Evolutionary conservation across 2,329 filamentous ascomycete species (phyloP), one percentile per base, ranked within the genome.

Genomic region (Talaromyces sp.): DNA sequence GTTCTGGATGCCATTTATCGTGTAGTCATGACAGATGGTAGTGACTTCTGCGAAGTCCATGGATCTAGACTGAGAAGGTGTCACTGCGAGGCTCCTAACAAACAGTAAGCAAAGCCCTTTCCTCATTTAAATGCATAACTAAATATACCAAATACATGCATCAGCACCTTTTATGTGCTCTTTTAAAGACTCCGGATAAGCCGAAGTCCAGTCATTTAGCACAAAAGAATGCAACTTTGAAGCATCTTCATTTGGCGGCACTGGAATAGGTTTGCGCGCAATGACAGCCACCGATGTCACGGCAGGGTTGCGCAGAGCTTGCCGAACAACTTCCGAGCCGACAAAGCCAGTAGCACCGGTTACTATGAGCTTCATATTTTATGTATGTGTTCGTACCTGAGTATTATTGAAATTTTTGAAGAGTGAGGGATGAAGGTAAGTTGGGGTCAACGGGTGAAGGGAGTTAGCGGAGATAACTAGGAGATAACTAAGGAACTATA

Each of bases 11-110:
- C 70, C 74, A 1, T 58, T 64, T 3, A 75, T 52, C 0, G 77
- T 73, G 58, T 70, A 77, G 46, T 73, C 76, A 2, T 75, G 71
- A 61, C 77, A 82, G 1, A 82, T 69, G 29, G 72, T 74, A 19
- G 70, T 68, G 0, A 77, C 73, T 17, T 78, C 70, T 0, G 77
- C 74, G 62, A 68, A 75, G 0, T 69, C 64, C 56, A 73, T 66
- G 0, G 59, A 56, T 13, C 62, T 70, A 0, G 68, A 62, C 51
- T 77, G 75, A 3, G 63, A 64, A 0, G 76, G 81, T 0, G 75
- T 80, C 11, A 82, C 67, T 62, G 58, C 61, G n/a, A 63, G 11
- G 14, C 60, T 46, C 61, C 61, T 63, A 29, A 27, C 10, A 51
- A 51, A 51, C 14, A 3, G 49, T 51, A 26, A 51, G 49, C 26